Evolutionary conservation across 768 basidiomycete genomes (phyloP).

Genomic region (Multifurca ochricompacta): DNA sequence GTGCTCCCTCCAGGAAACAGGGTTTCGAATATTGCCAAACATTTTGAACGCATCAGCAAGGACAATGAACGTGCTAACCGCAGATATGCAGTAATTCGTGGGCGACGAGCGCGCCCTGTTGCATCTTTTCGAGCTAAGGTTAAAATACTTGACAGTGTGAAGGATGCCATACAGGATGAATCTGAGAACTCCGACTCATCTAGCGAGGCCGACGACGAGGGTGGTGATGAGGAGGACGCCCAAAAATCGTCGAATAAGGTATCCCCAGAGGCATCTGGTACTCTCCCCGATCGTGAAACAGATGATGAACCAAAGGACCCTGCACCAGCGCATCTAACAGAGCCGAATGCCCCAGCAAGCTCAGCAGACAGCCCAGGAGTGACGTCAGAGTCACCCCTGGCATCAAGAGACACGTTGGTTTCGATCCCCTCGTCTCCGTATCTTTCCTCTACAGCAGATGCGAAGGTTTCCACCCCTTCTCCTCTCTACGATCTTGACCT

Average conservation of each 20-base stretch:
- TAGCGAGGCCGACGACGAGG: conserved; percentile 59
- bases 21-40: conserved; percentile 82
- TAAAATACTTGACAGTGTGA: conserved; percentile 80
- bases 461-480: conserved; percentile 14
- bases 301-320: background rate
- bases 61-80: conserved; percentile 70
- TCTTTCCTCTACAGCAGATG: conserved; percentile 15
- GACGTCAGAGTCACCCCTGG: background rate
- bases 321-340: background rate
- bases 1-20: conserved; percentile 47
- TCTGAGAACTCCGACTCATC: conserved; percentile 65
- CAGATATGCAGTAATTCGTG: conserved; percentile 80
- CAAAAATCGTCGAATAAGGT: conserved; percentile 27
- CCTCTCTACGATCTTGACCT: conserved; percentile 44
- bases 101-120: conserved; percentile 83
- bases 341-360: background rate
- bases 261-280: conserved; percentile 22
- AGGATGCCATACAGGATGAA: conserved; percentile 83
- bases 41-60: conserved; percentile 78
- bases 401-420: conserved; percentile 21
- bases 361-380: conserved; percentile 4
- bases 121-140: conserved; percentile 83
- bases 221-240: conserved; percentile 49
- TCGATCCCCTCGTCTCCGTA: conserved; percentile 53
- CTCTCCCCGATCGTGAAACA: background rate